phyloP scores from a whole-genome alignment of 352 stramenopile species.

The Pythium volutum region DNA sequence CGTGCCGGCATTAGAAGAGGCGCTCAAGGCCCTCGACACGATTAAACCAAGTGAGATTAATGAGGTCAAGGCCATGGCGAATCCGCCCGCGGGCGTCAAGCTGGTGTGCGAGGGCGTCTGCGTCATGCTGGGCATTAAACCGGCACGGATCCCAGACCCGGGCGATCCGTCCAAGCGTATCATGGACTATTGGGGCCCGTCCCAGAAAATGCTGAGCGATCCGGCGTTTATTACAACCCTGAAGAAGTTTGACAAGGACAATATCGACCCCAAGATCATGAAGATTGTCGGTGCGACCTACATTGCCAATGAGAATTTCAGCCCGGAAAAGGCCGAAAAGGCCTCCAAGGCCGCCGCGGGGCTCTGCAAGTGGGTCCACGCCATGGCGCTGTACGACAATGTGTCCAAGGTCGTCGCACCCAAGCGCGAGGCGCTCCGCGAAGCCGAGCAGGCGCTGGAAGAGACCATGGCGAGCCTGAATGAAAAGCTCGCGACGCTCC shows the following conservation, averaged over 20 bases:
- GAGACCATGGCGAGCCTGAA: constrained; percentile 90
- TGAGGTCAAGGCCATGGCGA: constrained; percentile 92
- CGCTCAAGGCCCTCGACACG: constrained; percentile 90
- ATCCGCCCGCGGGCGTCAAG: constrained; percentile 91
- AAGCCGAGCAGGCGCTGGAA: constrained; percentile 82
- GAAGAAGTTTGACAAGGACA: constrained; percentile 91
- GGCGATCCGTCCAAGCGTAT: constrained; percentile 91
- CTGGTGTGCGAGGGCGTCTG: constrained; percentile 93
- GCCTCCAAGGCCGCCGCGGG: constrained; percentile 91
- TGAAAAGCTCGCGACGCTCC: constrained; percentile 88
- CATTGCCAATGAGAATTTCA: constrained; percentile 91
- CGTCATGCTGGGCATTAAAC: constrained; percentile 94
- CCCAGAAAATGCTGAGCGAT: constrained; percentile 92
- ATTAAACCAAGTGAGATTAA: constrained; percentile 93
- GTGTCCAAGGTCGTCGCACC: constrained; percentile 92
- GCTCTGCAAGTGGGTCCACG: constrained; percentile 92
- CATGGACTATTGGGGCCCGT: constrained; percentile 94
- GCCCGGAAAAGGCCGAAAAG: constrained; percentile 89
- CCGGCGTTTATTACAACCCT: constrained; percentile 90
- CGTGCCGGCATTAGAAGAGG: constrained; percentile 90
- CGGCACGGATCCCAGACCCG: constrained; percentile 89
- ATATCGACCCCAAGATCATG: constrained; percentile 86
- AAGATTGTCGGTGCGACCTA: constrained; percentile 89
- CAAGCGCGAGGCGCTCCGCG: constrained; percentile 86
- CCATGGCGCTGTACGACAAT: constrained; percentile 93